phyloP scores from a whole-genome alignment of 2,329 filamentous ascomycete genomes.

The Exophiala sideris region DNA sequence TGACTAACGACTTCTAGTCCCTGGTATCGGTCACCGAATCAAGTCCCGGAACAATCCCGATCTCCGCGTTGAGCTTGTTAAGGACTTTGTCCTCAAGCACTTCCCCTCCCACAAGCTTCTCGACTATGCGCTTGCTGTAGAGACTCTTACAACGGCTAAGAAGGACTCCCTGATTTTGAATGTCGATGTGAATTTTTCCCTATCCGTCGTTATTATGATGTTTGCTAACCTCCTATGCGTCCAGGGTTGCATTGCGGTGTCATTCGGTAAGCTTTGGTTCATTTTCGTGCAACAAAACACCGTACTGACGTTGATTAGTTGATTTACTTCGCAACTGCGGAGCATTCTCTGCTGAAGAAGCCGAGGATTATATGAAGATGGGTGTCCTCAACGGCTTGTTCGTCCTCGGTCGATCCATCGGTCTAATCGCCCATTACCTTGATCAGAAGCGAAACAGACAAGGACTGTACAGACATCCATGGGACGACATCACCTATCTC shows the following conservation, averaged over 20 bases:
- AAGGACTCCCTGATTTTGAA: slow-evolving; percentile 99
- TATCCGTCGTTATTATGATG: not conserved
- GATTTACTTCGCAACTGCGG: slow-evolving; percentile 97
- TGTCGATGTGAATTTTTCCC: slow-evolving; percentile 74
- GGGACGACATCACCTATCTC: slow-evolving; percentile 97
- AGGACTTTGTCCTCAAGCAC: slow-evolving; percentile 96
- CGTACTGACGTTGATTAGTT: slow-evolving; percentile 71
- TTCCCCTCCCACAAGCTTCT: slow-evolving; percentile 98
- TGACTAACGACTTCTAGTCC: slow-evolving; percentile 55
- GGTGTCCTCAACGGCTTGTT: slow-evolving; percentile 99
- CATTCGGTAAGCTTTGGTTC: not conserved
- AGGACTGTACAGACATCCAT: slow-evolving; percentile 97
- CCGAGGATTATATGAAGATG: slow-evolving; percentile 98
- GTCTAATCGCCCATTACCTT: slow-evolving; percentile 98
- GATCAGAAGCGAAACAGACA: slow-evolving; percentile 79
- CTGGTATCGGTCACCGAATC: slow-evolving; percentile 97
- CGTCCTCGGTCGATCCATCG: slow-evolving; percentile 93
- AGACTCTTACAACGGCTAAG: slow-evolving; percentile 98
- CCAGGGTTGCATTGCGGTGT: slow-evolving; percentile 57
- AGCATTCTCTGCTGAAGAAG: slow-evolving; percentile 92
- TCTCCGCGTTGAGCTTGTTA: slow-evolving; percentile 98
- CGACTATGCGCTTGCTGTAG: slow-evolving; percentile 96
- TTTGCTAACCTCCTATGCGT: no score
- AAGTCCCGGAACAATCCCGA: slow-evolving; percentile 99
- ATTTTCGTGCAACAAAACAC: not conserved